These are phyloP conservation scores for Cryptococcus neoformans DNA, from an alignment of 1,284 basidiomycete genomes.

Conservation along the genomic window DNA sequence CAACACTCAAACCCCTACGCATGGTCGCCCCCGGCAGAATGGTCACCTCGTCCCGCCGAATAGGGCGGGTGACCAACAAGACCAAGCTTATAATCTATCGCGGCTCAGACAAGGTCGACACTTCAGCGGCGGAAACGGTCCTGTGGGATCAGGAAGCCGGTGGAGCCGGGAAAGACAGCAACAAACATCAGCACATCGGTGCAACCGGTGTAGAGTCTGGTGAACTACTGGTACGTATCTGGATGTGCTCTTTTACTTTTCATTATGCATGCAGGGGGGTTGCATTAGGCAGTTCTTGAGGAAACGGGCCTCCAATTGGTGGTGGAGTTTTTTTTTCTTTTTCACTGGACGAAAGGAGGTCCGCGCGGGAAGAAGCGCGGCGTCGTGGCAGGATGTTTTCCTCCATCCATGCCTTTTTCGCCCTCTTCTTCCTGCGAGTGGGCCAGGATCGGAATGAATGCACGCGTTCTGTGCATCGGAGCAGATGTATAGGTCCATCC, in stretches of 20 bases:
- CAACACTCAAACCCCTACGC: constrained; percentile 5
- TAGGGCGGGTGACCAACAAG: constrained; percentile 75
- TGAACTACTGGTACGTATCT: constrained; percentile 45
- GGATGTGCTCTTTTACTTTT: constrained; percentile 25
- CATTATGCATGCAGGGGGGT: constrained; percentile 29
- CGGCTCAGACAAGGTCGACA: constrained; percentile 74
- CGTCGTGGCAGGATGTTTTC: not conserved
- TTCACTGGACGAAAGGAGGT: constrained; percentile 6
- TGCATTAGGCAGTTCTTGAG: constrained; percentile 14
- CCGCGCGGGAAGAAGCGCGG: not conserved
- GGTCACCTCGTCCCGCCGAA: constrained; percentile 43
- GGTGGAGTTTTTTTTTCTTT: constrained; percentile 1
- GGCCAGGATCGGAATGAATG: too few relatives aligned
- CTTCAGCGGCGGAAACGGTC: constrained; percentile 76
- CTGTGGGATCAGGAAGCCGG: constrained; percentile 36
- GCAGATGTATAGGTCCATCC: not conserved
- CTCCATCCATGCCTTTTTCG: not conserved
- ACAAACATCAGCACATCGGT: constrained; percentile 43
- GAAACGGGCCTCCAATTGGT: constrained; percentile 20
- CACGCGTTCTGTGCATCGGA: too few relatives aligned
- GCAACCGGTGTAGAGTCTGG: constrained; percentile 47
- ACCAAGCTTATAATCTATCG: constrained; percentile 78
- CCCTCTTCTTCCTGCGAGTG: not conserved
- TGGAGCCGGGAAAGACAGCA: constrained; percentile 15
- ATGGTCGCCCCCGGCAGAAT: constrained; percentile 24